Evolutionary conservation across 164 flowering plant genomes (phyloP).

Genomic region (Platanus orientalis): DNA sequence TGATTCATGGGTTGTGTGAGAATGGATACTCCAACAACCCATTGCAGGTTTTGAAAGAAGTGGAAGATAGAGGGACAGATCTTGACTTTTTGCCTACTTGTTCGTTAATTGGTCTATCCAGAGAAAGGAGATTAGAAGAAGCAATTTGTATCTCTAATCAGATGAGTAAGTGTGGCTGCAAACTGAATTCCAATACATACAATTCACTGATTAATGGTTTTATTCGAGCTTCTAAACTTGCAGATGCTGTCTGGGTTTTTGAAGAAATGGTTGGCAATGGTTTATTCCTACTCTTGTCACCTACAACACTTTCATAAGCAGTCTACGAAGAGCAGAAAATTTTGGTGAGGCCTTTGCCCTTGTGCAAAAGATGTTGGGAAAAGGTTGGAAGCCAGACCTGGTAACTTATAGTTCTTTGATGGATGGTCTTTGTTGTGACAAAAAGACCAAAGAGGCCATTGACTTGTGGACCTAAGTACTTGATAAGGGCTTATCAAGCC

Average conservation of each 20-base stretch:
- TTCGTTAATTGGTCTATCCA: conserved; percentile 58
- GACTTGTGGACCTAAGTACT: conserved; percentile 50
- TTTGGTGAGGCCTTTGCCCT: conserved; percentile 53
- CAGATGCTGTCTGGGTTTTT: conserved; percentile 43
- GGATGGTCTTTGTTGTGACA: conserved; percentile 59
- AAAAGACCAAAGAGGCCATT: conserved; percentile 55
- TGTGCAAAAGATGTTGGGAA: conserved; percentile 71
- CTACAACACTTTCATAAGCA: conserved; percentile 64
- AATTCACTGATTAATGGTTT: conserved; percentile 64
- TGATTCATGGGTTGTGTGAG: conserved; percentile 77
- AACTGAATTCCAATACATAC: conserved; percentile 45
- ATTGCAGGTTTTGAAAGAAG: conserved; percentile 40
- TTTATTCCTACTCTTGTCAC: conserved; percentile 53
- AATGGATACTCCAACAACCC: conserved; percentile 57
- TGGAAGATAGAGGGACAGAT: conserved; percentile 36
- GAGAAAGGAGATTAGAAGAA: conserved; percentile 55
- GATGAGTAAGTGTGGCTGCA: conserved; percentile 43
- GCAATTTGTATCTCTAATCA: conserved; percentile 33
- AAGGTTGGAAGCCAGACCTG: conserved; percentile 62
- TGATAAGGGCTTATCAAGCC: conserved; percentile 51
- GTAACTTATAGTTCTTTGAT: conserved; percentile 67
- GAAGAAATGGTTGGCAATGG: conserved; percentile 42
- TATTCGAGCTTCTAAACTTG: conserved; percentile 41
- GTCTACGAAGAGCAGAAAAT: conserved; percentile 57
- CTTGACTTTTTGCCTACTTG: conserved; percentile 60